Percentiles rank a stretch among this genome's conserved stretches.
Conservation (phyloP, 2,329 filamentous ascomycete species). For the Dothiorella sarmentorum region DNA sequence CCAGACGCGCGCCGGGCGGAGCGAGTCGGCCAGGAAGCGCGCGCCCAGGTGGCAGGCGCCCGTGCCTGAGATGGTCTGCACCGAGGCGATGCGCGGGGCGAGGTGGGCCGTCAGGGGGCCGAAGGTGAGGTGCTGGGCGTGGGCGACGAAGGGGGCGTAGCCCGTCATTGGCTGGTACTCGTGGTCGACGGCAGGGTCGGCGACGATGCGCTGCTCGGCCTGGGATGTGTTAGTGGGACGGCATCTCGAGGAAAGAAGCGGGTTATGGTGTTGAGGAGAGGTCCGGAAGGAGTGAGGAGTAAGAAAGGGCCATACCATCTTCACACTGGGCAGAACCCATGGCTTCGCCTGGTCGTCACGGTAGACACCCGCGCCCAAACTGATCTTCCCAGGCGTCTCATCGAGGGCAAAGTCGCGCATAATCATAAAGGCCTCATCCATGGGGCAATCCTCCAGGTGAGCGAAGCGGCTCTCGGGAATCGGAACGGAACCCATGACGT, state of each 20-base stretch:
- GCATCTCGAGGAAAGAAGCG: no score
- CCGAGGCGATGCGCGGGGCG: constrained; percentile 24
- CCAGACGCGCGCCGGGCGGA: constrained; percentile 30
- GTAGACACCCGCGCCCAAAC: constrained; percentile 41
- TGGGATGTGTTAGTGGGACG: constrained; percentile 20
- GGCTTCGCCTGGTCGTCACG: constrained; percentile 36
- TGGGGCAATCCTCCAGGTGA: constrained; percentile 1
- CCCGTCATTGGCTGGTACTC: constrained; percentile 28
- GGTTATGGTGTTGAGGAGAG: neutral
- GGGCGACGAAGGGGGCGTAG: constrained; percentile 24
- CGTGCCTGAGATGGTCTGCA: constrained; percentile 39
- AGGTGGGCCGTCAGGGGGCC: constrained; percentile 19
- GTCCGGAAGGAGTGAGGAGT: neutral
- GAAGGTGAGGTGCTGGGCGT: constrained; percentile 28
- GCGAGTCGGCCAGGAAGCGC: constrained; percentile 24
- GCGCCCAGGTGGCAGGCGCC: constrained; percentile 36
- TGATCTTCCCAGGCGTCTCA: constrained; percentile 35
- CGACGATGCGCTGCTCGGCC: constrained; percentile 18
- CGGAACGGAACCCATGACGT: constrained; percentile 15
- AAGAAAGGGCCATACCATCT: constrained; percentile 16
- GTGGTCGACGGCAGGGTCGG: constrained; percentile 20
- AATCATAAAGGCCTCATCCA: constrained; percentile 18
- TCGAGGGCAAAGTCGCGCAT: constrained; percentile 19
- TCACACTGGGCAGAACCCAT: constrained; percentile 39
- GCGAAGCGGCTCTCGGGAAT: constrained; percentile 16